These are phyloP conservation scores for Parascedosporium putredinis DNA, from an alignment of 2,329 filamentous ascomycete species.

Conservation along the genomic window DNA sequence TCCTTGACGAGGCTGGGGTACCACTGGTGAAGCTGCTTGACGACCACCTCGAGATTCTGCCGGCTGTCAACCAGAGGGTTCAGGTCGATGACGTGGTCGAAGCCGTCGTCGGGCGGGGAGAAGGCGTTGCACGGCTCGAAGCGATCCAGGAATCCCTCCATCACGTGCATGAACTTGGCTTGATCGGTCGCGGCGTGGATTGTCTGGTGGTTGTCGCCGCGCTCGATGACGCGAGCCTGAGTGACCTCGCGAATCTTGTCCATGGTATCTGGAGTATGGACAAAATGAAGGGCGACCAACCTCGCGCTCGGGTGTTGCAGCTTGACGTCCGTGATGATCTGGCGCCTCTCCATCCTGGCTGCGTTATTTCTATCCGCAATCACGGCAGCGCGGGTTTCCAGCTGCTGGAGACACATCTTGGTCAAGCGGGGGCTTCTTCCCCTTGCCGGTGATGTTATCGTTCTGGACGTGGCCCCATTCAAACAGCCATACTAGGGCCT, in stretches of 20 bases:
- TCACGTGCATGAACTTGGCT: constrained; percentile 73
- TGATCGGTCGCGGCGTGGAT: constrained; percentile 73
- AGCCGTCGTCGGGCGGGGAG: constrained; percentile 63
- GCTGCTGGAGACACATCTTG: constrained; percentile 52
- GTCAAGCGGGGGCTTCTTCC: constrained; percentile 64
- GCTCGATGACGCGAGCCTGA: constrained; percentile 64
- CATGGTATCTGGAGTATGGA: constrained; percentile 68
- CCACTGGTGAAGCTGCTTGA: constrained; percentile 58
- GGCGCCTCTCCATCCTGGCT: constrained; percentile 73
- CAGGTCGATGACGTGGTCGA: constrained; percentile 77
- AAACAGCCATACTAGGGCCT: constrained; percentile 74
- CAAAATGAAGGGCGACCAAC: constrained; percentile 80
- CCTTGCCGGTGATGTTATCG: constrained; percentile 80
- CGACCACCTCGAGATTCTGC: constrained; percentile 71
- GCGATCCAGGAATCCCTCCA: constrained; percentile 84
- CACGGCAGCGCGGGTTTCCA: constrained; percentile 60
- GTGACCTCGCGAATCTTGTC: constrained; percentile 66
- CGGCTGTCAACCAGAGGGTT: constrained; percentile 70
- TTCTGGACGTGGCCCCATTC: constrained; percentile 92
- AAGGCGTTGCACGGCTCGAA: constrained; percentile 69
- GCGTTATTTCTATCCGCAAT: constrained; percentile 94
- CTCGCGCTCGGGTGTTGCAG: constrained; percentile 51
- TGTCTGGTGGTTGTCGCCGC: constrained; percentile 95
- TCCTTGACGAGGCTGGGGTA: constrained; percentile 68
- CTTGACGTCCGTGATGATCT: constrained; percentile 72